A percentile compares a stretch with the other conserved stretches of the same genome.
Evolutionary conservation across 23 red algal species (phyloP).

Genomic region (Gracilaria gracilis): DNA sequence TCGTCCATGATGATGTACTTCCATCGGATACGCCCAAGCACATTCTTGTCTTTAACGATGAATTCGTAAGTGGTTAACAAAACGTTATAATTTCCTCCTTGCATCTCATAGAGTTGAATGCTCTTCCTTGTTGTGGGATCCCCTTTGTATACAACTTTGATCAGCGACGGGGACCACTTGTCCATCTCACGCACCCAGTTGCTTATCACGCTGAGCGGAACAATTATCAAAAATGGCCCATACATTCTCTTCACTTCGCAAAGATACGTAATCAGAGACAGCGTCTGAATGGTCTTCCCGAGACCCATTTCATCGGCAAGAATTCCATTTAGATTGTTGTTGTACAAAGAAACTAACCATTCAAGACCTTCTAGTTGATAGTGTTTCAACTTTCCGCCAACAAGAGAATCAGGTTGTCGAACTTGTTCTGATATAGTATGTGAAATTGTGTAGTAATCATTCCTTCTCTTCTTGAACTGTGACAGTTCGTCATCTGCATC

Average conservation of each 20-base stretch:
- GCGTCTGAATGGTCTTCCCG: conserved; percentile 98
- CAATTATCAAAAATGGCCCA: conserved; percentile 92
- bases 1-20: conserved; percentile 99
- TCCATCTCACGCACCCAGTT: conserved; percentile 98
- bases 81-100: conserved; percentile 78
- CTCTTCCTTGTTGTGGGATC: conserved; percentile 75
- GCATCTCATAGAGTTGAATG: conserved; percentile 90
- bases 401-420: conserved; percentile 78
- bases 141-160: conserved; percentile 92
- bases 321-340: conserved; percentile 96
- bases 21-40: conserved; percentile 88
- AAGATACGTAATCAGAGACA: conserved; percentile 87
- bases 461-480: conserved; percentile 77
- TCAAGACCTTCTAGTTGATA: conserved; percentile 96
- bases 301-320: conserved; percentile 99
- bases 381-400: conserved; percentile 91
- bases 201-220: conserved; percentile 87
- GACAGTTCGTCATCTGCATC: conserved; percentile 69
- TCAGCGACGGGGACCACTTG: conserved; percentile 81
- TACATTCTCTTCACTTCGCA: conserved; percentile 82
- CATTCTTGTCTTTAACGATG: conserved; percentile 90
- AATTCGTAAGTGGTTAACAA: conserved; percentile 97
- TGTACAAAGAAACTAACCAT: conserved; percentile 95
- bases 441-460: conserved; percentile 93
- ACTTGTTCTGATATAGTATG: conserved; percentile 93